Conservation (phyloP, 2,329 filamentous ascomycete genomes). For the Apiospora koreana region DNA sequence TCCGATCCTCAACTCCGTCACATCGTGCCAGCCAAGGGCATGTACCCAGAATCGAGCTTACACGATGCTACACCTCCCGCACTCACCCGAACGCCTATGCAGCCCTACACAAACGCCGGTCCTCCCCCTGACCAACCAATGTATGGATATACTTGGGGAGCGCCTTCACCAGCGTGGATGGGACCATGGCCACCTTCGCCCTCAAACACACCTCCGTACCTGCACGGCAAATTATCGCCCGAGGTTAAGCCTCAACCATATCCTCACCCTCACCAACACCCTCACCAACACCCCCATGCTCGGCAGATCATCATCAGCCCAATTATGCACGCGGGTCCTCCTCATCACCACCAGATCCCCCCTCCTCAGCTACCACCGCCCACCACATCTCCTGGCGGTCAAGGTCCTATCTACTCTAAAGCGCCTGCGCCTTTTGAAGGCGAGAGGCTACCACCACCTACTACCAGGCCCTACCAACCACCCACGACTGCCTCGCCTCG, state of each 20-base stretch:
- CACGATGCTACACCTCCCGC: constrained; percentile 81
- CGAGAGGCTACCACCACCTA: constrained; percentile 26
- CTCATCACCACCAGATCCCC: constrained; percentile 7
- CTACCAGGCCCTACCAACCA: constrained; percentile 20
- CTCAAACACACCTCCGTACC: constrained; percentile 42
- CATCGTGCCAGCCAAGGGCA: constrained; percentile 86
- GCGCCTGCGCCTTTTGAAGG: constrained; percentile 22
- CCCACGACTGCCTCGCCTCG: constrained; percentile 38
- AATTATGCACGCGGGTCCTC: constrained; percentile 18
- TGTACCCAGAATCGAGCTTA: constrained; percentile 96
- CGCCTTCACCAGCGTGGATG: constrained; percentile 36
- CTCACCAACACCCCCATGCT: constrained; percentile 19
- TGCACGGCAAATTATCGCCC: constrained; percentile 26
- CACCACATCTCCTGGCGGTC: background rate
- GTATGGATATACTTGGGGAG: constrained; percentile 41
- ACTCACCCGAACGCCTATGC: constrained; percentile 74
- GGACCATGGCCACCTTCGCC: constrained; percentile 39
- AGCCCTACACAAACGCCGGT: constrained; percentile 39
- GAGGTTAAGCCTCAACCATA: constrained; percentile 28
- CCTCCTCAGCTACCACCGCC: constrained; percentile 19
- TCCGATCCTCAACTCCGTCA: constrained; percentile 77
- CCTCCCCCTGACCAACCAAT: constrained; percentile 32
- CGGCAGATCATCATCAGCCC: constrained; percentile 17
- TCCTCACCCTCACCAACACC: background rate
- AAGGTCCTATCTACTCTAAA: constrained; percentile 23